These are phyloP conservation scores for Penicillium decumbens DNA, from an alignment of 2,329 filamentous ascomycete species.

Conservation along the genomic window DNA sequence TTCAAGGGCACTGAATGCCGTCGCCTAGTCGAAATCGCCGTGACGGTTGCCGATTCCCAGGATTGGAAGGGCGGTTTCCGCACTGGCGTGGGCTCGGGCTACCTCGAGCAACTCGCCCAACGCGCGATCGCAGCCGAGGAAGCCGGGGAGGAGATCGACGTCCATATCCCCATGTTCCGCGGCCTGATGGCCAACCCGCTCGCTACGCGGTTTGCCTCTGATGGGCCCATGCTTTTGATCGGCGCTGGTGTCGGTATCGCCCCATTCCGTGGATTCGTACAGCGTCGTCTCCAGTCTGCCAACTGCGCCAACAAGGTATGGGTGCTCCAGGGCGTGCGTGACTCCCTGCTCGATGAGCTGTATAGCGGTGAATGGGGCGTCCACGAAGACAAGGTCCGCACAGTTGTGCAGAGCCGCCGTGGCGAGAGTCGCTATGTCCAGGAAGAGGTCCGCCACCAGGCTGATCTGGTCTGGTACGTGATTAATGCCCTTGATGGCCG, in stretches of 20 bases:
- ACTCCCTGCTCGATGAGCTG: slow-evolving; percentile 89
- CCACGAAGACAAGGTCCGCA: slow-evolving; percentile 80
- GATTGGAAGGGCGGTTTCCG: slow-evolving; percentile 71
- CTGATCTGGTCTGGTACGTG: slow-evolving; percentile 97
- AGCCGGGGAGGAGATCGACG: slow-evolving; percentile 47
- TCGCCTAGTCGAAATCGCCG: slow-evolving; percentile 90
- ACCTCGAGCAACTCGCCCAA: slow-evolving; percentile 79
- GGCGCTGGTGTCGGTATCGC: slow-evolving; percentile 95
- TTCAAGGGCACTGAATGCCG: slow-evolving; percentile 65
- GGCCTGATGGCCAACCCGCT: slow-evolving; percentile 96
- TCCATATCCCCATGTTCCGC: slow-evolving; percentile 94
- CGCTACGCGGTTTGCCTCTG: slow-evolving; percentile 82
- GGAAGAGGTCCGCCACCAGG: slow-evolving; percentile 85
- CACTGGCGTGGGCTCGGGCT: slow-evolving; percentile 86
- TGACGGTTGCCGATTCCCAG: slow-evolving; percentile 81
- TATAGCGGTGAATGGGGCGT: slow-evolving; percentile 96
- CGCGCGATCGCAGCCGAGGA: slow-evolving; percentile 65
- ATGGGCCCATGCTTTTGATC: slow-evolving; percentile 96
- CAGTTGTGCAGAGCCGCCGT: slow-evolving; percentile 69
- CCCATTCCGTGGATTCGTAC: slow-evolving; percentile 95
- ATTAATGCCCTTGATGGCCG: slow-evolving; percentile 94
- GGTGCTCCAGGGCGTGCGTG: slow-evolving; percentile 91
- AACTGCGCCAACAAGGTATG: slow-evolving; percentile 98
- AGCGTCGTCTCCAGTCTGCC: slow-evolving; percentile 85
- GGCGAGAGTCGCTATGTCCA: slow-evolving; percentile 90